Base-by-base conservation (phyloP, 257 asterid genomes). In the Nicotiana sylvestris region DNA sequence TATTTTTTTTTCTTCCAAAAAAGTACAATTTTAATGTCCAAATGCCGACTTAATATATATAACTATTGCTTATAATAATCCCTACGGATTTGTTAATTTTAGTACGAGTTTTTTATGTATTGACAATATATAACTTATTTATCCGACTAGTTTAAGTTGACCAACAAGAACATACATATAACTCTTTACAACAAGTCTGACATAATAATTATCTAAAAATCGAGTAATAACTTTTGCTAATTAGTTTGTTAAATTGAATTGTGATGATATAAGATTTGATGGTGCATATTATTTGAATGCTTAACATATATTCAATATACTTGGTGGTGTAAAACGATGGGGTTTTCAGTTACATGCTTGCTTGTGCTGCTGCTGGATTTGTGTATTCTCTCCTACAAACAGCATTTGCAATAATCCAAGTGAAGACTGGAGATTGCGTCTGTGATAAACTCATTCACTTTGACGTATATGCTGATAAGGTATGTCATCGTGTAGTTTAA, bases 331-430 rank as follows among this genome's bases (percentile, higher is more conserved):
- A 13, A 67, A 32, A n/a, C 58, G 56, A 35, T 21, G 51, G 51
- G 25, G 76, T 67, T 67, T 78, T 57, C 9, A 78, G 82, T 0
- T 78, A 78, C 72, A 56, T 64, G 69, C 56, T 60, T n/a, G 82
- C 60, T 60, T 37, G 67, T 57, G 9, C 67, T 78, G 72, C 37
- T 33, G 33, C 37, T 78, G 82, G 82, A 78, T 57, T 78, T 57
- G 30, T 78, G 3, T 78, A 78, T 78, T 78, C 82, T 55, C 69
- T 78, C n/a, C 13, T 78, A 61, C 82, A 78, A 60, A 18, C 69
- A 35, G 58, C 57, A 33, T 11, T 78, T 33, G 58, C 82, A 78
- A 60, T 60, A 60, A 57, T 78, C 35, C 57, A 32, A 30, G 72
- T 18, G 58, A 37, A 78, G 33, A 57, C 82, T 27, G 82, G 56